These are phyloP conservation scores for Talaromyces atroroseus DNA, from an alignment of 2,329 filamentous ascomycete species.

Conservation along the genomic window DNA sequence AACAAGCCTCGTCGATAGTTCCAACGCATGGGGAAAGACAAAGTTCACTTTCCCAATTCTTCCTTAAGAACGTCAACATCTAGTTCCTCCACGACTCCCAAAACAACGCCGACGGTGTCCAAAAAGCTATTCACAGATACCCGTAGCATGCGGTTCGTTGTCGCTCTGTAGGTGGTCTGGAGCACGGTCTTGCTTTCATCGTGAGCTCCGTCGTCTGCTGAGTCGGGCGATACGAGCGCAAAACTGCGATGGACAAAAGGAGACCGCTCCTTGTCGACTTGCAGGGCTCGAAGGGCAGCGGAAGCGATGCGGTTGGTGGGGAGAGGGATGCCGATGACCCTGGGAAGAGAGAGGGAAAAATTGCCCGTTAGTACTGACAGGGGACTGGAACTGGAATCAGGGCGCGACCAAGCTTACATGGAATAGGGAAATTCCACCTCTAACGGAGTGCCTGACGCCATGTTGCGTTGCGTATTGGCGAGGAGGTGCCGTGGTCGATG, in stretches of 20 bases:
- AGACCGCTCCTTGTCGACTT: conserved; percentile 86
- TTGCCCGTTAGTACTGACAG: background rate
- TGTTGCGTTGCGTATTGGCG: background rate
- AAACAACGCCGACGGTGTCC: conserved; percentile 76
- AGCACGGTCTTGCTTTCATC: conserved; percentile 52
- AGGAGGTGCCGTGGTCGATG: background rate
- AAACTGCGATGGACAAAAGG: conserved; percentile 72
- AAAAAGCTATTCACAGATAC: conserved; percentile 96
- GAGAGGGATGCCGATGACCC: conserved; percentile 72
- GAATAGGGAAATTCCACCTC: conserved; percentile 33
- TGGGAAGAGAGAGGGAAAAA: conserved; percentile 36
- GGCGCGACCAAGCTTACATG: conserved; percentile 24
- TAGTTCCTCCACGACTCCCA: conserved; percentile 85
- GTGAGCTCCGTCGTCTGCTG: conserved; percentile 12
- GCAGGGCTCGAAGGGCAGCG: conserved; percentile 67
- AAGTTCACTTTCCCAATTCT: conserved; percentile 15
- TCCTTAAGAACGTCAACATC: conserved; percentile 71
- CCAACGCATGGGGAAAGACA: background rate
- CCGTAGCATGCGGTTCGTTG: conserved; percentile 92
- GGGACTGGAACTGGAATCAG: background rate
- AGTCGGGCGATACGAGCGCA: conserved; percentile 42
- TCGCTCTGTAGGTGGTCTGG: conserved; percentile 72
- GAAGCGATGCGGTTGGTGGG: conserved; percentile 72
- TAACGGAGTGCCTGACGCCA: background rate
- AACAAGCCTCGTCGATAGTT: too few species aligned